These are phyloP conservation scores for Colletotrichum lini DNA, from an alignment of 2,329 filamentous ascomycete genomes.

Conservation along the genomic window DNA sequence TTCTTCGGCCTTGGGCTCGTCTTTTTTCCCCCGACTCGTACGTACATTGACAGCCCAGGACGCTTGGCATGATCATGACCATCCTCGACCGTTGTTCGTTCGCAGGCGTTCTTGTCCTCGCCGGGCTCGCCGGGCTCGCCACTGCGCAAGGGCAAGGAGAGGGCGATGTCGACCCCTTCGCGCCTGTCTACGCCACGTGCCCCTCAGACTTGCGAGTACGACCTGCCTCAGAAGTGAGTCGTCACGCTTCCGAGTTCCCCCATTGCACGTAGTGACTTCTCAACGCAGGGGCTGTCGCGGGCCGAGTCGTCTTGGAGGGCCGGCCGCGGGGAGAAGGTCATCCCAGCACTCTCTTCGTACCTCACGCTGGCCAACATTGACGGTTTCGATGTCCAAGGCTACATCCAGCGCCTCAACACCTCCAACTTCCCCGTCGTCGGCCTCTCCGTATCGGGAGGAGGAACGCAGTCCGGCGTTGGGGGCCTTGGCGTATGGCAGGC, in stretches of 20 bases:
- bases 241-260: neutral
- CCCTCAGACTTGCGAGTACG: conserved; percentile 25
- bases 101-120: neutral
- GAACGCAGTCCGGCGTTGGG: conserved; percentile 49
- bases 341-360: conserved; percentile 44
- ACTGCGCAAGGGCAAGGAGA: conserved; percentile 5
- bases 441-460: conserved; percentile 48
- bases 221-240: conserved; percentile 23
- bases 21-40: neutral
- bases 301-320: conserved; percentile 45
- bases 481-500: conserved; percentile 49
- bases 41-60: neutral
- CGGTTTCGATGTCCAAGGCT: conserved; percentile 44
- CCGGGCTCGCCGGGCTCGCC: neutral
- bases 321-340: conserved; percentile 43
- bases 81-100: neutral
- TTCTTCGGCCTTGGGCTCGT: neutral
- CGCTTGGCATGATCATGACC: neutral
- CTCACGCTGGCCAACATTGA: conserved; percentile 45
- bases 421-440: conserved; percentile 45
- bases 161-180: conserved; percentile 31
- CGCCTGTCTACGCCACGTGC: conserved; percentile 29
- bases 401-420: conserved; percentile 44
- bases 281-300: conserved; percentile 44
- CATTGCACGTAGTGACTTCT: neutral